phyloP scores from a whole-genome alignment of 805 yeast species.

The Nakazawaea ambrosiae region DNA sequence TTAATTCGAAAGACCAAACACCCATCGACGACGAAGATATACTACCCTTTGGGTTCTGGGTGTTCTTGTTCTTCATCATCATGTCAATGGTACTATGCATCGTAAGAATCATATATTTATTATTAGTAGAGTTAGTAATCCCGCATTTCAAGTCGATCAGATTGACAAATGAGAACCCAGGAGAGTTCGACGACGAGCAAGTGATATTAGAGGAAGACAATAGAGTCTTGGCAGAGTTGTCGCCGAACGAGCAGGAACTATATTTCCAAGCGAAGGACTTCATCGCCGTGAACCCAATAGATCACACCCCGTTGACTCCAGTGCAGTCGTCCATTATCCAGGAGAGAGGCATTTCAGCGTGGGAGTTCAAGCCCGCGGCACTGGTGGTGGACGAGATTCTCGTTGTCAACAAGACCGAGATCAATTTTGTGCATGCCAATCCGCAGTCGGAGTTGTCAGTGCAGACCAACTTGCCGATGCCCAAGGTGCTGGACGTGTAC shows the following conservation, averaged over 20 bases:
- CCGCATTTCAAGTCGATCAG: constrained; percentile 6
- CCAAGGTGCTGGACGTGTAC: constrained; percentile 74
- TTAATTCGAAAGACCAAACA: too few species aligned
- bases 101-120: not conserved
- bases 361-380: constrained; percentile 69
- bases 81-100: not conserved
- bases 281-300: constrained; percentile 31
- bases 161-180: constrained; percentile 38
- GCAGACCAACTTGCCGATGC: constrained; percentile 81
- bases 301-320: constrained; percentile 26
- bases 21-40: not conserved
- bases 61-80: not conserved
- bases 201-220: constrained; percentile 52
- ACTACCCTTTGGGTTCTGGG: constrained; percentile 1
- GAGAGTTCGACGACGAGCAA: constrained; percentile 58
- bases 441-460: constrained; percentile 49
- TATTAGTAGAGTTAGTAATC: not conserved
- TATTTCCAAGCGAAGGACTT: constrained; percentile 62
- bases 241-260: constrained; percentile 63
- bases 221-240: constrained; percentile 49
- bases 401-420: constrained; percentile 60
- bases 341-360: constrained; percentile 83
- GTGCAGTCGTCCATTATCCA: constrained; percentile 65
- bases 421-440: constrained; percentile 49
- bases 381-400: constrained; percentile 48